phyloP scores from a whole-genome alignment of 768 basidiomycete genomes.

The Amanita polypyramis region DNA sequence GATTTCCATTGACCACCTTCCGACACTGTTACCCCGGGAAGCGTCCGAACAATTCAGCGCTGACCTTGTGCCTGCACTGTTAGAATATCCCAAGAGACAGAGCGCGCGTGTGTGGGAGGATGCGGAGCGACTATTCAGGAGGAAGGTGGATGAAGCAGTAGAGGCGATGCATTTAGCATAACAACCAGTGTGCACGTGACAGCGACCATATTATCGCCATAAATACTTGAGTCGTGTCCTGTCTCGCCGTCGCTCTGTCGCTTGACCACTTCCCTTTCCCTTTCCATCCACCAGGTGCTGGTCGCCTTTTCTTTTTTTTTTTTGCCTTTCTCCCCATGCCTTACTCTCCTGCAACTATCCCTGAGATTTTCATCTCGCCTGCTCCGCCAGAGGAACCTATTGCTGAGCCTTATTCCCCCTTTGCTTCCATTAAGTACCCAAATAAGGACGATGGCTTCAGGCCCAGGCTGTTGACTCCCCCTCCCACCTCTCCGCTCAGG shows the following conservation, averaged over 20 bases:
- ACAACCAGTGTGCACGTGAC: not conserved
- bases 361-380: constrained; percentile 61
- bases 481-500: constrained; percentile 33
- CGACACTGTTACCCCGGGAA: constrained; percentile 90
- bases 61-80: constrained; percentile 77
- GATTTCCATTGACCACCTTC: constrained; percentile 94
- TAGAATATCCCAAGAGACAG: constrained; percentile 64
- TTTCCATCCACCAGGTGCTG: constrained; percentile 34
- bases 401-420: constrained; percentile 55
- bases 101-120: constrained; percentile 77
- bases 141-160: constrained; percentile 37
- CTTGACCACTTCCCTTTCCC: constrained; percentile 22
- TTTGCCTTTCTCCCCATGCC: constrained; percentile 29
- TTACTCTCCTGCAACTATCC: constrained; percentile 31
- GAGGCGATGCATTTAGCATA: constrained; percentile 1
- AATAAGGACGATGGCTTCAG: constrained; percentile 43
- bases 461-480: constrained; percentile 46
- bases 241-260: constrained; percentile 16
- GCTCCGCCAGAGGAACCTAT: constrained; percentile 44
- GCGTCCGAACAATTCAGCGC: constrained; percentile 93
- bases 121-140: constrained; percentile 73
- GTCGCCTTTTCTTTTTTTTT: constrained; percentile 31
- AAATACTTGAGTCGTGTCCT: not conserved
- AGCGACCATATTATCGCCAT: not conserved
- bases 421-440: constrained; percentile 25